A percentile compares a stretch with the other conserved stretches of the same genome.
These are phyloP conservation scores for Lumnitzera racemosa DNA, from an alignment of 345 rosid species.

Conservation along the genomic window DNA sequence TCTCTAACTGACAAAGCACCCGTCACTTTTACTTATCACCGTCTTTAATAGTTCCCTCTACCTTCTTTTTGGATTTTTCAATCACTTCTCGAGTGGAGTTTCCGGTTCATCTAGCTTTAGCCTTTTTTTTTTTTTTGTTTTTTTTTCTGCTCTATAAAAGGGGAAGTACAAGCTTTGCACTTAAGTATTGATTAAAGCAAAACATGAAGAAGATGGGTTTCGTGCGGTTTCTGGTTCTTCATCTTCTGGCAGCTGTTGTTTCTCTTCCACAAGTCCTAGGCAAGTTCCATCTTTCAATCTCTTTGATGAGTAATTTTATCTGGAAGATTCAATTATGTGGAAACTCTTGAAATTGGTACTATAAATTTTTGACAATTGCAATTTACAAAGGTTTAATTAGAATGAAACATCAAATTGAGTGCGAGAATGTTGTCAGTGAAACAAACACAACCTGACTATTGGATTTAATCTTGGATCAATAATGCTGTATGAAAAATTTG, in stretches of 20 bases:
- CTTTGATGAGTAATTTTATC: background rate
- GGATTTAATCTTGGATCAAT: background rate
- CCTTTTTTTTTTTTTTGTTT: too few relatives aligned
- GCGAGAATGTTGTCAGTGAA: background rate
- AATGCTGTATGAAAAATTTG: background rate
- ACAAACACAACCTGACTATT: too few relatives aligned
- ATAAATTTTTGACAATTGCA: too few relatives aligned
- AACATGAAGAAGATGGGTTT: conserved; percentile 8
- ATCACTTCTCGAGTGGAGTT: background rate
- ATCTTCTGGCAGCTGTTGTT: conserved; percentile 12
- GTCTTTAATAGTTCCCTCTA: background rate
- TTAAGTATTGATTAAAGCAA: too few relatives aligned
- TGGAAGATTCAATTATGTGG: background rate
- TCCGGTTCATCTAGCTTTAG: too few relatives aligned
- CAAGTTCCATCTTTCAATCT: conserved; percentile 8
- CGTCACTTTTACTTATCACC: too few relatives aligned
- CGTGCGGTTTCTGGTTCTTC: conserved; percentile 1
- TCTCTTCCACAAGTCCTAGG: conserved; percentile 14
- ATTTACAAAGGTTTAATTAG: too few relatives aligned
- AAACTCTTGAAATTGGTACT: too few relatives aligned
- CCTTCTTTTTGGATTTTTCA: background rate
- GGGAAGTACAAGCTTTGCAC: too few relatives aligned
- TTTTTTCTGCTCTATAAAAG: too few relatives aligned
- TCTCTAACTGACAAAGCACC: too few relatives aligned
- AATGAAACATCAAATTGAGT: background rate